A percentile compares a stretch with the other conserved stretches of the same genome.
phyloP scores from a whole-genome alignment of 495 filamentous ascomycete species.

The Neurospora intermedia region DNA sequence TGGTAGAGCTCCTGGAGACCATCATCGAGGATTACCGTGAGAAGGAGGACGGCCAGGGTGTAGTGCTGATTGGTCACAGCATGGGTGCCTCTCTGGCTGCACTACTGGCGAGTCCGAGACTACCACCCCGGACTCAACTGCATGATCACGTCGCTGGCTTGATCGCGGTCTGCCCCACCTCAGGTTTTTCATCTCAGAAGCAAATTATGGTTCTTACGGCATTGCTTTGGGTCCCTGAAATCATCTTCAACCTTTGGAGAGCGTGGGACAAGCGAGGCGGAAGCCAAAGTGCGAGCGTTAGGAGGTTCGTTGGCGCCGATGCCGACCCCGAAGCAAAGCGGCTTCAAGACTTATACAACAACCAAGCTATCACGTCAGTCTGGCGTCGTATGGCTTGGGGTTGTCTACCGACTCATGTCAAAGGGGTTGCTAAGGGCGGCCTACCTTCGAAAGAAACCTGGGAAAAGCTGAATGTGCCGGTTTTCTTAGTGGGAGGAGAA shows the following conservation, averaged over 20 bases:
- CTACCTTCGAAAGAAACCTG: conserved; percentile 62
- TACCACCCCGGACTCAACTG: conserved; percentile 31
- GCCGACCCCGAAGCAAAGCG: conserved; percentile 66
- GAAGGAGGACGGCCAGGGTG: conserved; percentile 52
- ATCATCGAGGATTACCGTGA: conserved; percentile 65
- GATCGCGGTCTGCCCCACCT: conserved; percentile 68
- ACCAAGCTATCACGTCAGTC: conserved; percentile 67
- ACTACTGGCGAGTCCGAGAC: conserved; percentile 55
- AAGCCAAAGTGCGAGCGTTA: conserved; percentile 63
- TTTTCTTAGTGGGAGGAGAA: conserved; percentile 70
- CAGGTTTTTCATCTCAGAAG: conserved; percentile 46
- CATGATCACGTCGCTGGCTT: conserved; percentile 61
- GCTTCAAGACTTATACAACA: conserved; percentile 75
- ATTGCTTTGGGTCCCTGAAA: conserved; percentile 54
- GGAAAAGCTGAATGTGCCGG: conserved; percentile 58
- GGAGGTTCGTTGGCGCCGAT: conserved; percentile 62
- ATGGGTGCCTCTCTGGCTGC: conserved; percentile 76
- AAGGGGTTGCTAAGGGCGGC: conserved; percentile 45
- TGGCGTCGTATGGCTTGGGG: conserved; percentile 81
- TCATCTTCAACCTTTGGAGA: conserved; percentile 68
- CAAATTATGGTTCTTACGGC: conserved; percentile 41
- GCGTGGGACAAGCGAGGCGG: conserved; percentile 77
- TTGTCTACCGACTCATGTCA: conserved; percentile 43
- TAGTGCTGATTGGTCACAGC: conserved; percentile 79
- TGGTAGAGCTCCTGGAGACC: conserved; percentile 61